These are phyloP conservation scores for Ambrosia hybrid DNA, from an alignment of 140 eudicot genomes.

Conservation along the genomic window DNA sequence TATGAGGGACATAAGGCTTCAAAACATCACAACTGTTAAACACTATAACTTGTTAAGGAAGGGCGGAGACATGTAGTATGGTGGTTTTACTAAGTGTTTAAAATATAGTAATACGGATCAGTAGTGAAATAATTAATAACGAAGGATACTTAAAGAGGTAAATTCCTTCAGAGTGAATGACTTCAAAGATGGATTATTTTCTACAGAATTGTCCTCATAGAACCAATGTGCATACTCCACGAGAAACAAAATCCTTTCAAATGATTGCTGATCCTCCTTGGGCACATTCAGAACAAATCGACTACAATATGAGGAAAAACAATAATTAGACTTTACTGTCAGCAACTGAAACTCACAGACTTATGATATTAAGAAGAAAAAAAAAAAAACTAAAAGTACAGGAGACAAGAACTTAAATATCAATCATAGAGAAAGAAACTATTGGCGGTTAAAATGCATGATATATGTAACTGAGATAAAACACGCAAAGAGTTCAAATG, in stretches of 20 bases:
- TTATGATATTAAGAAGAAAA: background rate
- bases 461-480: background rate
- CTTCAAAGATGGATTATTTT: slow-evolving; percentile 87
- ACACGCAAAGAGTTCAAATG: slow-evolving; percentile 4
- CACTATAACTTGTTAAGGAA: slow-evolving; percentile 75
- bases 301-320: slow-evolving; percentile 43
- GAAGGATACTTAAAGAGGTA: slow-evolving; percentile 92
- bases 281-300: slow-evolving; percentile 98
- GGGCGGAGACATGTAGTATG: background rate
- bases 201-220: slow-evolving; percentile 94
- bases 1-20: slow-evolving; percentile 86
- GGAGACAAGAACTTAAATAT: background rate
- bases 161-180: slow-evolving; percentile 90
- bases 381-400: slow-evolving; percentile 10
- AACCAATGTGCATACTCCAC: slow-evolving; percentile 99
- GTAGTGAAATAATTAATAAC: background rate
- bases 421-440: slow-evolving; percentile 9
- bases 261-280: slow-evolving; percentile 95
- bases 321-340: background rate
- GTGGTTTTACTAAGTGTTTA: background rate
- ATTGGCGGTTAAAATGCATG: background rate
- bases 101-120: background rate
- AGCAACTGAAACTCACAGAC: background rate
- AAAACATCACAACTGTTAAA: slow-evolving; percentile 94
- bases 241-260: slow-evolving; percentile 91